Evolutionary conservation across 257 asterid genomes (phyloP).

Genomic region (Knoxia roxburghii): DNA sequence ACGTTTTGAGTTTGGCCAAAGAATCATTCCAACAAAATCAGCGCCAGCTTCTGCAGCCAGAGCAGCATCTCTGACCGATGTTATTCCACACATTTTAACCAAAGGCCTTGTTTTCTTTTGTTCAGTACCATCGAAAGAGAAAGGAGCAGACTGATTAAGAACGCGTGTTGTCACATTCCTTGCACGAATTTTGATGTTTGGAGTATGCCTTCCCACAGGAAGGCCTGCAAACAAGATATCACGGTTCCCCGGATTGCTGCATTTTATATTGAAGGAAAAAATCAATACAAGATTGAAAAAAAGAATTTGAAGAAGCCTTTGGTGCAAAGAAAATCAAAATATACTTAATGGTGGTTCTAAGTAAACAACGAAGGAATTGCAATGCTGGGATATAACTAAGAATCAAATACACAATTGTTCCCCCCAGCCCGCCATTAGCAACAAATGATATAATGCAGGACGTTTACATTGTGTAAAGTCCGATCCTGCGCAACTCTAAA

Average conservation of each 20-base stretch:
- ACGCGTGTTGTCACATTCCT: constrained; percentile 28
- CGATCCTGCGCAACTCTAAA: not conserved
- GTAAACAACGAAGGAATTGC: not conserved
- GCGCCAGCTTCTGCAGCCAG: constrained; percentile 96
- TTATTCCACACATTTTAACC: constrained; percentile 93
- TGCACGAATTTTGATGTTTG: constrained; percentile 16
- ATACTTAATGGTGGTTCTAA: not conserved
- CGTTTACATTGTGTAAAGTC: not conserved
- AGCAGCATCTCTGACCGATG: constrained; percentile 83
- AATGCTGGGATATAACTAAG: not conserved
- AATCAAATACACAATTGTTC: not conserved
- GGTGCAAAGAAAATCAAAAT: not conserved
- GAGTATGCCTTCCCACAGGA: constrained; percentile 20
- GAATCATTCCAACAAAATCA: constrained; percentile 81
- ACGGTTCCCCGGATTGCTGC: not conserved
- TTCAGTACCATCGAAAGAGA: constrained; percentile 23
- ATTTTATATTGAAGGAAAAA: not conserved
- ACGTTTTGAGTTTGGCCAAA: constrained; percentile 91
- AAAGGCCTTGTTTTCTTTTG: constrained; percentile 38
- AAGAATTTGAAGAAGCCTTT: not conserved
- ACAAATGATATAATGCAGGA: not conserved
- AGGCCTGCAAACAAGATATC: constrained; percentile 26
- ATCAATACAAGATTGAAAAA: not conserved
- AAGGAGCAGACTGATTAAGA: constrained; percentile 23
- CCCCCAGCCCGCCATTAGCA: not conserved